phyloP scores from a whole-genome alignment of 352 stramenopile species.

The Phytophthora megakarya region DNA sequence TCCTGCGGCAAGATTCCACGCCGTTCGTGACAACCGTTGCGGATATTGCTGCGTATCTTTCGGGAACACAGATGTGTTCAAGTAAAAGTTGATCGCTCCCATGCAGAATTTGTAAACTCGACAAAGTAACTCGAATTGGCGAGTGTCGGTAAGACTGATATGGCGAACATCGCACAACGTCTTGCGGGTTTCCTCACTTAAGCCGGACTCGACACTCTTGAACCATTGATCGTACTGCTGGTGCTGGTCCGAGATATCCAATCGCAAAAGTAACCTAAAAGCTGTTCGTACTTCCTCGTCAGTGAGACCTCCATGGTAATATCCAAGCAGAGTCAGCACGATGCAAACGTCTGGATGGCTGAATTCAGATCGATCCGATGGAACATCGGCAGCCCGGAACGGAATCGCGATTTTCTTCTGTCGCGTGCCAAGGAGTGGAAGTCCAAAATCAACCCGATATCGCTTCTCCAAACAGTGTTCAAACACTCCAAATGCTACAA shows the following conservation, averaged over 20 bases:
- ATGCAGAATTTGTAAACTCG: constrained; percentile 66
- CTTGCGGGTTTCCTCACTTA: constrained; percentile 16
- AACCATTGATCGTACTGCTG: constrained; percentile 81
- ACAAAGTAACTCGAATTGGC: constrained; percentile 63
- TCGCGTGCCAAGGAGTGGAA: constrained; percentile 44
- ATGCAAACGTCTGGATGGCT: constrained; percentile 89
- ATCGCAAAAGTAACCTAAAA: constrained; percentile 59
- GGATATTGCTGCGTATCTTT: constrained; percentile 82
- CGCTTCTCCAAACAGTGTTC: constrained; percentile 88
- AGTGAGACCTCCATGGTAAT: constrained; percentile 82
- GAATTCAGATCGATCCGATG: constrained; percentile 85
- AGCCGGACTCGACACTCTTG: constrained; percentile 27
- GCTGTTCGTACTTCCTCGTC: constrained; percentile 51
- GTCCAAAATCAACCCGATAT: constrained; percentile 81
- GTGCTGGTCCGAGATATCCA: constrained; percentile 68
- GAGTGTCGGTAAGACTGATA: constrained; percentile 75
- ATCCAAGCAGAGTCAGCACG: constrained; percentile 79
- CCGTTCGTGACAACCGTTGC: constrained; percentile 65
- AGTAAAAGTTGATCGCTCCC: constrained; percentile 84
- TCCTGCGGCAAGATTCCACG: constrained; percentile 84
- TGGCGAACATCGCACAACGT: constrained; percentile 63
- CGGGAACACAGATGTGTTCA: constrained; percentile 85
- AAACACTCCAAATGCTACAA: constrained; percentile 79
- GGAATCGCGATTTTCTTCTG: constrained; percentile 83
- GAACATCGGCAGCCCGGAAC: constrained; percentile 84